A percentile compares a stretch with the other conserved stretches of the same genome.
phyloP scores from a whole-genome alignment of 2,329 filamentous ascomycete genomes.

The Alternaria angustiovoidea region DNA sequence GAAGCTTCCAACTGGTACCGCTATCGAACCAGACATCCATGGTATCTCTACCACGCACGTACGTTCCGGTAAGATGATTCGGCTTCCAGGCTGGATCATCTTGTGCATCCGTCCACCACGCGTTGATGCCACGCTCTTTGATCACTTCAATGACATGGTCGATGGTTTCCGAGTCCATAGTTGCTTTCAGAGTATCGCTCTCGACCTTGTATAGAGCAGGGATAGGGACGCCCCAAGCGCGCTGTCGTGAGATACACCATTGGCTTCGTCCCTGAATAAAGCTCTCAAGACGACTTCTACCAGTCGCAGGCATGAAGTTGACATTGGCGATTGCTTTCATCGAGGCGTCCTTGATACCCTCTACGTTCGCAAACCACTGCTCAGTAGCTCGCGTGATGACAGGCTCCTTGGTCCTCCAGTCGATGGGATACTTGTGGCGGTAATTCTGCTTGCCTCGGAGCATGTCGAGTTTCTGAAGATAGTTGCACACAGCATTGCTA shows the following conservation, averaged over 20 bases:
- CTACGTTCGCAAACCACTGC: slow-evolving; percentile 97
- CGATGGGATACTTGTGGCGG: slow-evolving; percentile 94
- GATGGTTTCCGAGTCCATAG: slow-evolving; percentile 82
- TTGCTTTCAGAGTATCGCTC: slow-evolving; percentile 68
- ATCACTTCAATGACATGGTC: slow-evolving; percentile 85
- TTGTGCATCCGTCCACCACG: slow-evolving; percentile 88
- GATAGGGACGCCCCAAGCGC: slow-evolving; percentile 96
- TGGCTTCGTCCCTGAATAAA: slow-evolving; percentile 89
- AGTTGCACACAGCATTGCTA: slow-evolving; percentile 70
- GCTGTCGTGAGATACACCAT: slow-evolving; percentile 97
- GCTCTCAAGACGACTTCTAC: slow-evolving; percentile 77
- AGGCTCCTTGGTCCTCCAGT: slow-evolving; percentile 95
- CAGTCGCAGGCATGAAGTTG: slow-evolving; percentile 78
- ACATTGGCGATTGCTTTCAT: slow-evolving; percentile 75
- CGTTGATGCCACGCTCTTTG: slow-evolving; percentile 79
- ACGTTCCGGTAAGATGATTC: slow-evolving; percentile 66
- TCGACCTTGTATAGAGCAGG: slow-evolving; percentile 81
- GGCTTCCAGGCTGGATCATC: slow-evolving; percentile 83
- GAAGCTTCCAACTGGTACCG: slow-evolving; percentile 83
- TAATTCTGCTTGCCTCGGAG: slow-evolving; percentile 76
- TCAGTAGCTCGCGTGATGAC: slow-evolving; percentile 91
- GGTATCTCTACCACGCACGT: slow-evolving; percentile 83
- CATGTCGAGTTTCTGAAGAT: slow-evolving; percentile 62
- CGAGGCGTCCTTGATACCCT: slow-evolving; percentile 77
- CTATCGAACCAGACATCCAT: slow-evolving; percentile 99